Evolutionary conservation across 2,329 filamentous ascomycete genomes (phyloP), one percentile per base, ranked within the genome.

Genomic region (Alternaria dauci): DNA sequence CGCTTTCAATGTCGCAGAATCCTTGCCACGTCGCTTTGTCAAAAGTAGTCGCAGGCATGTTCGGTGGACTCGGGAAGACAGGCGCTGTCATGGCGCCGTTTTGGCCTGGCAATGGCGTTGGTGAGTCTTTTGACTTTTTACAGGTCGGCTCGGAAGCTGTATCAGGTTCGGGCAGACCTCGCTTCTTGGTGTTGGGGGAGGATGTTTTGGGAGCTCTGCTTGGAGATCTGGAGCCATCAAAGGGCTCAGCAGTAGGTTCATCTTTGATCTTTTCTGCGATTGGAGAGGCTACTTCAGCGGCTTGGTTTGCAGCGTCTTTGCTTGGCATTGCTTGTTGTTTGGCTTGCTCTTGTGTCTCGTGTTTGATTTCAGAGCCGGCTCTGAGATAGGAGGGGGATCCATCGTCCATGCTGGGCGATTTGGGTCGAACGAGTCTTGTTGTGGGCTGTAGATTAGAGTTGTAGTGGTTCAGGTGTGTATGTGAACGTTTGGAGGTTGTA

Each of bases 1-100:
- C 93, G 7, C 93, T 96, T 78, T 97, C 93, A 51, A 98, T 85
- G 73, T 97, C 93, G 59, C 89, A 86, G 88, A 91, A 94, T 25
- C 90, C 90, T 51, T 87, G 83, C 88, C 90, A 93, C 1, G 63
- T 76, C 30, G 72, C 66, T 63, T 80, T 83, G 52, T 83, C 80
- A 25, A 76, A 56, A 4, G 52, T 48, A 11, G 74, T 79, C 9
- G 78, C 77, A 38, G 76, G 64, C 38, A 67, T 62, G 38, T 73
- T 73, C 46, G 75, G 68, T 8, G 75, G 70, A 41, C 72, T 71
- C 18, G 63, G 65, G 32, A 67, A 72, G 55, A 52, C 30, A 6
- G 30, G 42, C 12, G 18, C 34, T n/a, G 54, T 11, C 20, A 55
- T 25, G 50, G 36, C 30, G 16, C 46, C 42, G 20, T 65, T 53